Conservation (phyloP, 148 eudicot genomes). For the Fallopia convolvulus region DNA sequence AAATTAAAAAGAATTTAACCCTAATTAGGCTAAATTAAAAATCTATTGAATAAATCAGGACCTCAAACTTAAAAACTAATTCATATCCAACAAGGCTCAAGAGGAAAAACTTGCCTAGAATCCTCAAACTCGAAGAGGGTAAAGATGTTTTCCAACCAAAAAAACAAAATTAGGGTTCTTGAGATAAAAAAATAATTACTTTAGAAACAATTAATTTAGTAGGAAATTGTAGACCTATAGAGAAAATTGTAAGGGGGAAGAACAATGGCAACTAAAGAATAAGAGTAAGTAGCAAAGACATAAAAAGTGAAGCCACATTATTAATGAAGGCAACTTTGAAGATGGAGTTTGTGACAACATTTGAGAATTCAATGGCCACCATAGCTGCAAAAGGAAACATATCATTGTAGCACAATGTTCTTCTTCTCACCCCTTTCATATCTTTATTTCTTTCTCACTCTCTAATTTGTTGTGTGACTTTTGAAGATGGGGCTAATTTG, state of each 20-base stretch:
- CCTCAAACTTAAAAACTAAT: not conserved
- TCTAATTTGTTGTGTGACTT: no score
- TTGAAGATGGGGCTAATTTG: not conserved
- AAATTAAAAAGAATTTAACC: not conserved
- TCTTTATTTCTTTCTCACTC: not conserved
- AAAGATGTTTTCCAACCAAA: conserved; percentile 20
- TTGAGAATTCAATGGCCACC: conserved; percentile 29
- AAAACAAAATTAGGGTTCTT: not conserved
- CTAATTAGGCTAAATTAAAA: not conserved
- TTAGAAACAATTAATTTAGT: not conserved
- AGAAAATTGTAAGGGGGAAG: conserved; percentile 31
- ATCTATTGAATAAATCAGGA: not conserved
- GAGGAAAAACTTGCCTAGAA: conserved; percentile 26
- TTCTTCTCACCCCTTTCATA: conserved; percentile 11
- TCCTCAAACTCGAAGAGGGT: conserved; percentile 23
- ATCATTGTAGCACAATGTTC: conserved; percentile 18
- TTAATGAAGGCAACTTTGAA: conserved; percentile 36
- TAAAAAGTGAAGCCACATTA: conserved; percentile 34
- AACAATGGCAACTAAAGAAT: conserved; percentile 24
- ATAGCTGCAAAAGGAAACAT: conserved; percentile 28
- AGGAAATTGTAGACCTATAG: conserved; percentile 15
- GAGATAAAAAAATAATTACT: not conserved
- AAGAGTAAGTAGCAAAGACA: conserved; percentile 38
- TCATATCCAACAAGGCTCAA: conserved; percentile 32
- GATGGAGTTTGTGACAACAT: conserved; percentile 28